Conservation (phyloP, 768 basidiomycete genomes). For the Leccinum variicolor region DNA sequence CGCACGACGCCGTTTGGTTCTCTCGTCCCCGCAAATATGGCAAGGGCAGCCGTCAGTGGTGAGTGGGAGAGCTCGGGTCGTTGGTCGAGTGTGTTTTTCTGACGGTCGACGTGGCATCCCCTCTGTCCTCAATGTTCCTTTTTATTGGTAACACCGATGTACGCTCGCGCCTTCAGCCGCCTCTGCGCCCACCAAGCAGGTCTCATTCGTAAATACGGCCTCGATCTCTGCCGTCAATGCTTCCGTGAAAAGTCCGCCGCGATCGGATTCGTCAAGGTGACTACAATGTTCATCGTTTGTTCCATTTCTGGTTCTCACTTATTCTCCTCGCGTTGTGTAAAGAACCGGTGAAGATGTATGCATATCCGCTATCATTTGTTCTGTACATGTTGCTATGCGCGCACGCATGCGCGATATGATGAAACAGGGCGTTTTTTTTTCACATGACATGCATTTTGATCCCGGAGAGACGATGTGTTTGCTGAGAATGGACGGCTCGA, state of each 20-base stretch:
- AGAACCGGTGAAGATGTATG: constrained; percentile 45
- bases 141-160: not conserved
- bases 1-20: constrained; percentile 98
- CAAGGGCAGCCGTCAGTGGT: constrained; percentile 96
- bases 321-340: not conserved
- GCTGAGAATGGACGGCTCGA: not conserved
- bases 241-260: constrained; percentile 94
- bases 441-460: not conserved
- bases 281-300: not conserved
- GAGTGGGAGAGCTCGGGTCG: constrained; percentile 27
- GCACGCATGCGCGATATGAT: not conserved
- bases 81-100: not conserved
- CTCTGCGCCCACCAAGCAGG: constrained; percentile 96
- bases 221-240: constrained; percentile 97
- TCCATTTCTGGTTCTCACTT: not conserved
- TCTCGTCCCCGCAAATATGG: constrained; percentile 93
- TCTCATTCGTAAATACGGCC: constrained; percentile 96
- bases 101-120: not conserved
- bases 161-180: constrained; percentile 51
- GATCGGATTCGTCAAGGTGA: constrained; percentile 93
- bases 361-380: not conserved
- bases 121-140: not conserved
- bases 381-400: not conserved
- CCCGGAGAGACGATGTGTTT: not conserved
- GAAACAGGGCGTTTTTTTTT: constrained; percentile 14